Evolutionary conservation across 2,329 filamentous ascomycete genomes (phyloP).

Genomic region (Penicillium capsulatum): DNA sequence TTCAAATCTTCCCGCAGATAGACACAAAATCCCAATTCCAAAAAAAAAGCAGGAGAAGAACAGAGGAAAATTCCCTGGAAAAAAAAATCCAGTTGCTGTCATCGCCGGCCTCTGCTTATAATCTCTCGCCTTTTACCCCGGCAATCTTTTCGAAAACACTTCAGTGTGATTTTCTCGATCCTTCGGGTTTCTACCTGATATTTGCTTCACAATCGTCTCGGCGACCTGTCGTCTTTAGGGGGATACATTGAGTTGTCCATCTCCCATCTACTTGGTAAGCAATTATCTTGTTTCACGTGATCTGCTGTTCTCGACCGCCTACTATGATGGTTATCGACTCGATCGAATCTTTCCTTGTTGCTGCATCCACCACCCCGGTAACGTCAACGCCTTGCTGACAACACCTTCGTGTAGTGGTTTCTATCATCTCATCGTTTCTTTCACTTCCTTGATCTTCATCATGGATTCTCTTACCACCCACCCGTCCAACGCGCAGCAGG

Average conservation of each 20-base stretch:
- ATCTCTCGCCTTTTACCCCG: constrained; percentile 7
- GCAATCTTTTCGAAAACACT: constrained; percentile 34
- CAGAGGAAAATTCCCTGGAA: constrained; percentile 11
- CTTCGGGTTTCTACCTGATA: constrained; percentile 5
- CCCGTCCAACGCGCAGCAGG: constrained; percentile 84
- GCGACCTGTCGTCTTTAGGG: constrained; percentile 44
- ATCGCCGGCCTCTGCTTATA: constrained; percentile 7
- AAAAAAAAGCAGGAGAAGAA: constrained; percentile 16
- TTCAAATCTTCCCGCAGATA: constrained; percentile 27
- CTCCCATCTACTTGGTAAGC: constrained; percentile 65
- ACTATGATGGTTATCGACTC: background rate
- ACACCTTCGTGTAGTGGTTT: constrained; percentile 4
- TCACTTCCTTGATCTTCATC: constrained; percentile 36
- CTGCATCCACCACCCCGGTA: constrained; percentile 1
- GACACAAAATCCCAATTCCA: constrained; percentile 20
- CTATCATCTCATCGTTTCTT: constrained; percentile 16
- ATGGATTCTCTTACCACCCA: constrained; percentile 93
- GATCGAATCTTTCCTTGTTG: background rate
- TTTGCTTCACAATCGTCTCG: constrained; percentile 11
- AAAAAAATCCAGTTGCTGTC: constrained; percentile 14
- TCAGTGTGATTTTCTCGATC: constrained; percentile 36
- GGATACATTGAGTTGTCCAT: constrained; percentile 99
- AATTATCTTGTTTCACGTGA: constrained; percentile 11
- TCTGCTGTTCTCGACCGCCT: constrained; percentile 14
- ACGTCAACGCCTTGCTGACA: constrained; percentile 1